These are phyloP conservation scores for Patellifolia procumbens DNA, from an alignment of 179 eudicot genomes.

Conservation along the genomic window DNA sequence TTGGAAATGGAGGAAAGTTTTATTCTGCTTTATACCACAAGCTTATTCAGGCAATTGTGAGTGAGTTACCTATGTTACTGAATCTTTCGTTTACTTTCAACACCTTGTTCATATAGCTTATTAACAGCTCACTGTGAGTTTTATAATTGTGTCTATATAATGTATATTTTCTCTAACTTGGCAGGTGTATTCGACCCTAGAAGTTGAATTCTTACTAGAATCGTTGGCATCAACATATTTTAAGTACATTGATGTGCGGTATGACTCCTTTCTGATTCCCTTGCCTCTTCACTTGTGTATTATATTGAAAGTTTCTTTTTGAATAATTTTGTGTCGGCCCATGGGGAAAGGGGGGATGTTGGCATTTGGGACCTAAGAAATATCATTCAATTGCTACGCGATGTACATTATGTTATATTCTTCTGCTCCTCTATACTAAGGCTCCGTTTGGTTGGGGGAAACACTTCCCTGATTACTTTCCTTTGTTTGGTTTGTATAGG, in stretches of 20 bases:
- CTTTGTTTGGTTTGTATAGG: no score
- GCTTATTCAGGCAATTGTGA: constrained; percentile 61
- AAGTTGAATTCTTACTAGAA: constrained; percentile 57
- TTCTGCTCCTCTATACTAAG: neutral
- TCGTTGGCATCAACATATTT: constrained; percentile 65
- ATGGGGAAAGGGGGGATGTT: neutral
- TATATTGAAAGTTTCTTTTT: no score
- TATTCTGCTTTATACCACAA: constrained; percentile 68
- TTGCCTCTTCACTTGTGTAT: neutral
- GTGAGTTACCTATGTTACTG: constrained; percentile 23
- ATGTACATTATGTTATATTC: neutral
- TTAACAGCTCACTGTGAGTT: neutral
- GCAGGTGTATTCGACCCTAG: constrained; percentile 57
- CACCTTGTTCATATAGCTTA: neutral
- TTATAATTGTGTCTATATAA: neutral
- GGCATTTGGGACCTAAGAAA: neutral
- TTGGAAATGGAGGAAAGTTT: constrained; percentile 74
- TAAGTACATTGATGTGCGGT: constrained; percentile 87
- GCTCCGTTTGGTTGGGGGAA: no score
- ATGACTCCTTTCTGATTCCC: constrained; percentile 29
- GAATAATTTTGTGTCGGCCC: neutral
- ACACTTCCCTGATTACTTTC: no score
- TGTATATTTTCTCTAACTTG: constrained; percentile 20
- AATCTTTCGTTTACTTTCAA: neutral
- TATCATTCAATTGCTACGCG: no score